A percentile compares a stretch with the other conserved stretches of the same genome.
These are phyloP conservation scores for Microcos paniculata DNA, from an alignment of 345 rosid species.

Conservation along the genomic window DNA sequence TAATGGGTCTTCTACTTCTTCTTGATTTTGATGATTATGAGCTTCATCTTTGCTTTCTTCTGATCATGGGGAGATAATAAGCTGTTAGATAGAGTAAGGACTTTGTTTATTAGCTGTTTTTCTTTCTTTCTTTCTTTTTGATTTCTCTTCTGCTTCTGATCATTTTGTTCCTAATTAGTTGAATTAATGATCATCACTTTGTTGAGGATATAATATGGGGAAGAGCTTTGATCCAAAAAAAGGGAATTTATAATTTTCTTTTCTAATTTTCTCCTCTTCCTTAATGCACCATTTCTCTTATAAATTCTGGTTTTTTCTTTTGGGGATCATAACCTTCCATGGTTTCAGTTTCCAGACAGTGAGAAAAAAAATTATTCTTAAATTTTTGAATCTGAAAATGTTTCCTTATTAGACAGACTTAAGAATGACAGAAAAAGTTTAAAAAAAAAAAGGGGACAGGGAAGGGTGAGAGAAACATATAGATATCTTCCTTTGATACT, in stretches of 20 bases:
- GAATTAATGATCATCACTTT: slow-evolving; percentile 33
- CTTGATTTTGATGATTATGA: slow-evolving; percentile 5
- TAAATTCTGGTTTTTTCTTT: not conserved
- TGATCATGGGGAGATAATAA: slow-evolving; percentile 22
- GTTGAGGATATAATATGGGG: slow-evolving; percentile 34
- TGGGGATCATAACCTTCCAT: slow-evolving; percentile 8
- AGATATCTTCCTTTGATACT: too few relatives aligned
- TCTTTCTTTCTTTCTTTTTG: slow-evolving; percentile 5
- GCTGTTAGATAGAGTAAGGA: slow-evolving; percentile 28
- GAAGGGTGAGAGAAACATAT: too few relatives aligned
- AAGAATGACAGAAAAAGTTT: not conserved
- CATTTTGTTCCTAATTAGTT: slow-evolving; percentile 25
- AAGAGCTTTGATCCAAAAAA: slow-evolving; percentile 29
- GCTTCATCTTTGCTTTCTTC: slow-evolving; percentile 9
- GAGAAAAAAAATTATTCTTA: not conserved
- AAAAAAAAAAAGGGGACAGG: not conserved
- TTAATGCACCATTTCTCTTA: not conserved
- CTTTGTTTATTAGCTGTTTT: slow-evolving; percentile 23
- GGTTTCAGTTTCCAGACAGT: slow-evolving; percentile 14
- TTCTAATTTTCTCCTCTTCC: not conserved
- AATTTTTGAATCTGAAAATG: not conserved
- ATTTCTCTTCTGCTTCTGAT: not conserved
- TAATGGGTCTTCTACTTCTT: slow-evolving; percentile 57
- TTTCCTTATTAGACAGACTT: slow-evolving; percentile 5
- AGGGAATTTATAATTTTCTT: slow-evolving; percentile 19